Evolutionary conservation across 257 asterid species (phyloP).

Genomic region (Vinca minor): DNA sequence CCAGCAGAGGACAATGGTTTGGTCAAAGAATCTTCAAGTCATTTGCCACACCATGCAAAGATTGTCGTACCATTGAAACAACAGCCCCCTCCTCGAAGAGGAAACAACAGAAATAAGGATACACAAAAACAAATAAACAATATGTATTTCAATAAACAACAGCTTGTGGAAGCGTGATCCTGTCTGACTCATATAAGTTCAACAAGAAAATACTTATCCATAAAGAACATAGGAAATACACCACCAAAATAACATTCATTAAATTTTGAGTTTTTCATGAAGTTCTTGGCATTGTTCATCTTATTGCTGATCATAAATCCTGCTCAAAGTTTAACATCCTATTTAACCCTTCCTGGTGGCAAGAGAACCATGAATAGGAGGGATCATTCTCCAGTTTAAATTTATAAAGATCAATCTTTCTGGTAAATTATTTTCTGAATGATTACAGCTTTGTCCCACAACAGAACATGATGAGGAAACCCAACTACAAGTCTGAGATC

Average conservation of each 20-base stretch:
- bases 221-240: not conserved
- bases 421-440: not conserved
- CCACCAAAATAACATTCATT: not conserved
- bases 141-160: not conserved
- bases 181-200: not conserved
- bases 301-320: not conserved
- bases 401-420: not conserved
- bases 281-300: not conserved
- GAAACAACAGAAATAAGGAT: slow-evolving; percentile 21
- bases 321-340: not conserved
- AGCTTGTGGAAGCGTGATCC: not conserved
- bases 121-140: not conserved
- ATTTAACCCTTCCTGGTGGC: not conserved
- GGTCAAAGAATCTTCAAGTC: slow-evolving; percentile 39
- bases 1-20: slow-evolving; percentile 23
- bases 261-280: not conserved
- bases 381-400: not conserved
- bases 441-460: not conserved
- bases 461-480: not conserved
- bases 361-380: not conserved
- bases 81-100: slow-evolving; percentile 17
- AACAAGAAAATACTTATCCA: not conserved
- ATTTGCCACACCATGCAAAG: slow-evolving; percentile 38
- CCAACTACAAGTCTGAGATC: not conserved
- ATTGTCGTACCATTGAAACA: slow-evolving; percentile 32